Percentiles rank a stretch among this genome's conserved stretches.
These are phyloP conservation scores for Euclidium syriacum DNA, from an alignment of 345 rosid genomes.

Conservation along the genomic window DNA sequence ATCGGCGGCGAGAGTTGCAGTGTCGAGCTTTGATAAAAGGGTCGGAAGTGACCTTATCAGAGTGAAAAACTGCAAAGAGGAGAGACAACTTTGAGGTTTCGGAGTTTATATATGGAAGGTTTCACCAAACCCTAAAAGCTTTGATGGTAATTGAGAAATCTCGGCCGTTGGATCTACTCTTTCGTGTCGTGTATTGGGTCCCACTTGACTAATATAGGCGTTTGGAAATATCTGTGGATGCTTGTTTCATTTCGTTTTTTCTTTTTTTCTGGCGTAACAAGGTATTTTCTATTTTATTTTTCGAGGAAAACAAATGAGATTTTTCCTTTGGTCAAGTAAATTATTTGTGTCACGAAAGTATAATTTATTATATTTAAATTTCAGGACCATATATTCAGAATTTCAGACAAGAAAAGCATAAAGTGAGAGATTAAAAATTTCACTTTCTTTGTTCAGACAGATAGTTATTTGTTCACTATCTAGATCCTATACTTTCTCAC, in stretches of 20 bases:
- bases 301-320: too few species aligned
- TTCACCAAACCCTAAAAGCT: conserved; percentile 28
- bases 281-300: too few species aligned
- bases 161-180: conserved; percentile 24
- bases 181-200: conserved; percentile 1
- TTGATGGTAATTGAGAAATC: conserved; percentile 1
- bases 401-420: too few species aligned
- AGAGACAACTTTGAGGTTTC: conserved; percentile 1
- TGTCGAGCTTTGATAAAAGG: conserved; percentile 21
- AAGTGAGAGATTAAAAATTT: too few species aligned
- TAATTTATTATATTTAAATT: too few species aligned
- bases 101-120: conserved; percentile 19
- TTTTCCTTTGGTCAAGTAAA: too few species aligned
- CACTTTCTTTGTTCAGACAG: too few species aligned
- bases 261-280: too few species aligned
- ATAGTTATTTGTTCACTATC: too few species aligned
- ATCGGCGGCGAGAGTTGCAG: conserved; percentile 35
- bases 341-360: too few species aligned
- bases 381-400: too few species aligned
- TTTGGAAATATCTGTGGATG: conserved; percentile 2
- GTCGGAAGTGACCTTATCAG: conserved; percentile 30
- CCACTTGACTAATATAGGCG: not conserved
- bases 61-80: conserved; percentile 14
- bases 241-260: not conserved
- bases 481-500: too few species aligned